A percentile compares a stretch with the other conserved stretches of the same genome.
phyloP scores from a whole-genome alignment of 208 protist genomes.

The Herpetomonas tarakana region DNA sequence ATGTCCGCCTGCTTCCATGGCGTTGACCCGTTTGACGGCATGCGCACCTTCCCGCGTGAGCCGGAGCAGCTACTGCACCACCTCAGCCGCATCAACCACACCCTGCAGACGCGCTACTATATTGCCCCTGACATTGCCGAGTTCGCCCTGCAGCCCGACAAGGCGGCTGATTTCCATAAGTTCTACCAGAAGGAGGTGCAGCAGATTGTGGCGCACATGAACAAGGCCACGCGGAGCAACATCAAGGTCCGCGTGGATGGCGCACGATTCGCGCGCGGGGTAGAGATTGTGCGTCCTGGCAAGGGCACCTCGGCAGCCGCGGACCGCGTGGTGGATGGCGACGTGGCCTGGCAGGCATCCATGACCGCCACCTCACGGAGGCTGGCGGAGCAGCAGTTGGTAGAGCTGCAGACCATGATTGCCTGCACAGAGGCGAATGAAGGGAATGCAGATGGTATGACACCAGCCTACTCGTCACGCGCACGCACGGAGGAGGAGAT shows the following conservation, averaged over 20 bases:
- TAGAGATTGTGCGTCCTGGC: constrained; percentile 27
- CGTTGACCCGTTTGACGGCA: constrained; percentile 69
- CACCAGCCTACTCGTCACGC: constrained; percentile 1
- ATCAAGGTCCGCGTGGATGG: constrained; percentile 71
- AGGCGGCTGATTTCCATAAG: constrained; percentile 55
- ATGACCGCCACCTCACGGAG: background rate
- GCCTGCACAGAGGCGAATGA: background rate
- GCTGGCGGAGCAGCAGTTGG: constrained; percentile 20
- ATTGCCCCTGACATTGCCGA: constrained; percentile 53
- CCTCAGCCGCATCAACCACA: constrained; percentile 65
- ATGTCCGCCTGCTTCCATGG: constrained; percentile 27
- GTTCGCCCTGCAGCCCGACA: constrained; percentile 61
- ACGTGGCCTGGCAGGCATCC: constrained; percentile 4
- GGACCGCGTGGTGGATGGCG: constrained; percentile 5
- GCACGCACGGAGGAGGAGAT: background rate
- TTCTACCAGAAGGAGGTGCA: constrained; percentile 65
- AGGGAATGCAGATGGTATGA: constrained; percentile 2
- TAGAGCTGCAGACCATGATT: constrained; percentile 22
- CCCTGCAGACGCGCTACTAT: constrained; percentile 65
- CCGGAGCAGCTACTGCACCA: constrained; percentile 53
- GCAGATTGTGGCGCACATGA: constrained; percentile 57
- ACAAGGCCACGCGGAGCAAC: constrained; percentile 34
- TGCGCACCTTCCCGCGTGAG: constrained; percentile 58
- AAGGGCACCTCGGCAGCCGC: background rate
- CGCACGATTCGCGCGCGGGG: constrained; percentile 34